Conservation (phyloP, 345 rosid species). For the Eucalyptus pauciflora region DNA sequence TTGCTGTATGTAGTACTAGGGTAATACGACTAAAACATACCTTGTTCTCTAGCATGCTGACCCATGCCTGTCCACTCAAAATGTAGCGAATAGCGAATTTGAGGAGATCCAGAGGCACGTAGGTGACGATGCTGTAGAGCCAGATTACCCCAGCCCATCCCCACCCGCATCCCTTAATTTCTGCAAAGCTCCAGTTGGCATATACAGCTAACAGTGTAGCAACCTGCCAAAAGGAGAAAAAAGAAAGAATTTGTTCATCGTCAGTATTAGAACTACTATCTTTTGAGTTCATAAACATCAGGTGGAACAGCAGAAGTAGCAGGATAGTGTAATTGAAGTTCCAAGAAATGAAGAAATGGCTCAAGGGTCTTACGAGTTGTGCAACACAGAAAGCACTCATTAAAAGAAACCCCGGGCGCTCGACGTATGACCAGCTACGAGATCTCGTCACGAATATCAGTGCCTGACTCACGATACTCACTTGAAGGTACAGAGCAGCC, state of each 20-base stretch:
- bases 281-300: background rate
- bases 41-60: constrained; percentile 63
- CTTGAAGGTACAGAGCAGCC: constrained; percentile 91
- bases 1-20: background rate
- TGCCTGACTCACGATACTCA: constrained; percentile 94
- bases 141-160: constrained; percentile 94
- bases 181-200: constrained; percentile 68
- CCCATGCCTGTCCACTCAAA: constrained; percentile 79
- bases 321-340: background rate
- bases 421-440: constrained; percentile 74
- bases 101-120: constrained; percentile 64
- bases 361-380: constrained; percentile 39
- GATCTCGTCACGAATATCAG: constrained; percentile 89
- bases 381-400: constrained; percentile 51
- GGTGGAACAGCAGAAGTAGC: background rate
- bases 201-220: constrained; percentile 73
- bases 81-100: constrained; percentile 76
- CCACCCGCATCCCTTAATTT: constrained; percentile 70
- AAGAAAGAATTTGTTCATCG: background rate
- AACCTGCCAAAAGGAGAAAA: constrained; percentile 14
- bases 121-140: constrained; percentile 69
- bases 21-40: constrained; percentile 8
- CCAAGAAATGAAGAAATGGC: background rate
- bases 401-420: constrained; percentile 67
- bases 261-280: background rate